Base-by-base conservation (phyloP, 345 rosid species). In the Excoecaria cochinchinensis region DNA sequence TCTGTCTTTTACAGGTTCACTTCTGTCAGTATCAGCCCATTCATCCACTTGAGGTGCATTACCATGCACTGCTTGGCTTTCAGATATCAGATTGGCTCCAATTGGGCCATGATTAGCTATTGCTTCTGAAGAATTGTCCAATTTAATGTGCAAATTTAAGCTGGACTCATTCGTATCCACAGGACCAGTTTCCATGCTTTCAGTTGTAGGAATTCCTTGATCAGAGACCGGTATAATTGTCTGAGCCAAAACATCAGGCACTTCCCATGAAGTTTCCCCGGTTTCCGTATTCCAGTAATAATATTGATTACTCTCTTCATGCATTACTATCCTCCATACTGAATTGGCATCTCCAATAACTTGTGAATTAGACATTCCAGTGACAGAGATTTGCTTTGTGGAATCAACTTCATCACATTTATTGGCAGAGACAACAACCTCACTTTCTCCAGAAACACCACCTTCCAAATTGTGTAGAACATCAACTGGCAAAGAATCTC, bases 201-300 rank as follows among this genome's bases (percentile, higher is more conserved):
- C 91, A 69, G 77, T 57, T 46, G 70, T 79, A 76, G 80, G 67
- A 58, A 75, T 61, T 63, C 21, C 68, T 44, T 71, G 72, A 70
- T 84, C 82, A 31, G 76, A 74, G 68, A 69, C 70, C 21, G 71
- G 74, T 72, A 80, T 75, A 16, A 83, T 78, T 74, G 80, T 72
- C 75, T 85, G 90, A 70, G 79, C 82, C 71, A 88, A 85, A 77
- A 75, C 83, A 38, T 70, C 84, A 65, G 98, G 99, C 72, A 88
- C 78, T 74, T 93, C 97, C 99, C 98, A 96, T 17, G 97, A 96
- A 48, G 99, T 96, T 87, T 96, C 95, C 67, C 99, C 98, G 52
- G 98, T 95, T 85, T 83, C 95, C 76, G 81, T 82, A 77, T 95
- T 95, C 98, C 99, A 93, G 87, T 95, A 95, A 83, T 93, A 93